Evolutionary conservation across 129 eudicot species (phyloP).

Genomic region (Flaveria bidentis): DNA sequence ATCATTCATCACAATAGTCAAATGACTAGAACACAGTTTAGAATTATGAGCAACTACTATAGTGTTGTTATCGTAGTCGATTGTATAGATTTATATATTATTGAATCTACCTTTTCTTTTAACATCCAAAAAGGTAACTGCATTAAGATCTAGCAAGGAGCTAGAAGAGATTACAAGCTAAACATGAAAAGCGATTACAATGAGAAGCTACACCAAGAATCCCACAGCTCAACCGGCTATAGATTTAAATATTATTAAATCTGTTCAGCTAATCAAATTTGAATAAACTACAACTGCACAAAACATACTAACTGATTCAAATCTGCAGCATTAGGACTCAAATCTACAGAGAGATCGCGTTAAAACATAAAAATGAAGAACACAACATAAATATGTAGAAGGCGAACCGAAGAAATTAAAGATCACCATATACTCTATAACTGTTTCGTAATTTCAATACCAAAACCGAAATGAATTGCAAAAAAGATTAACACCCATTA

Average conservation of each 20-base stretch:
- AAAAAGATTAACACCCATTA: constrained; percentile 11
- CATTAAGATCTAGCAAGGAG: too few relatives aligned
- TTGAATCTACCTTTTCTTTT: background rate
- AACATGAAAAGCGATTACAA: too few relatives aligned
- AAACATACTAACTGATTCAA: background rate
- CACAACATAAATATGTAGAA: background rate
- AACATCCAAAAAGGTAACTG: too few relatives aligned
- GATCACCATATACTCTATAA: constrained; percentile 14
- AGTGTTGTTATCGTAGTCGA: too few relatives aligned
- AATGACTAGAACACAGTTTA: background rate
- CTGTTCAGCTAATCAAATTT: background rate
- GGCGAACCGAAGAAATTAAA: background rate
- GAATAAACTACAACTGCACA: constrained; percentile 6
- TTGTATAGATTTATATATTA: background rate
- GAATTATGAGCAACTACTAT: background rate
- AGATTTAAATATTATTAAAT: background rate
- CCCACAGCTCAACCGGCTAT: too few relatives aligned
- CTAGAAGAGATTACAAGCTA: too few relatives aligned
- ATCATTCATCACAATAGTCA: background rate
- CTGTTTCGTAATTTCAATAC: constrained; percentile 13
- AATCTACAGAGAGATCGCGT: background rate
- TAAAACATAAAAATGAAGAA: constrained; percentile 7
- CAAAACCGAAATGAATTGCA: constrained; percentile 19
- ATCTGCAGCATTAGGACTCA: background rate
- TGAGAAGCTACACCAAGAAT: too few relatives aligned